Evolutionary conservation across 768 basidiomycete genomes (phyloP), one percentile per base, ranked within the genome.

Genomic region (Trametes elegans): DNA sequence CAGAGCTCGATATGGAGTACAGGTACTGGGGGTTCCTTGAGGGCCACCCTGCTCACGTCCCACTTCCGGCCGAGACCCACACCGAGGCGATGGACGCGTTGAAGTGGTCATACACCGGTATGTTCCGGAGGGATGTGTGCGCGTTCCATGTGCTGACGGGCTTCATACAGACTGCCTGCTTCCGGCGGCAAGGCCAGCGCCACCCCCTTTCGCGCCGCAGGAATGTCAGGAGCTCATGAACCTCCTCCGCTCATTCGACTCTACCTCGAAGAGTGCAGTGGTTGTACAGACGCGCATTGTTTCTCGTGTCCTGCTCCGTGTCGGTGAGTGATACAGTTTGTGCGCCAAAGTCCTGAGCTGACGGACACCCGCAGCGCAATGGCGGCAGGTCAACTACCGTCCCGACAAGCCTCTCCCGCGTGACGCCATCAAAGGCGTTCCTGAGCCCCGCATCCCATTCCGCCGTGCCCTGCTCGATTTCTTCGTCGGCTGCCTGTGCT

Each of bases 21-120:
- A 76, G 86, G 50, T 93, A 90, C 64, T 93, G 91, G 91, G 73
- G 81, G 6, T 93, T 85, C 64, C 78, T 93, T 71, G 87, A 90
- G 67, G 71, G 79, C 29, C 89, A 92, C 61, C 90, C 90, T 0
- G 87, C 87, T 0, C 90, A 93, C 66, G 72, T 76, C 7, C 64
- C 76, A 0, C 73, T 92, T 24, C 79, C 85, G 7, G 62, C 70
- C 7, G 76, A 74, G 38, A 84, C 85, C 9, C 78, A 78, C 44
- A 69, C 73, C 0, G 90, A 93, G 60, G 90, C 90, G 1, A 75
- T 87, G 63, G 87, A 92, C 49, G 80, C 81, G 0, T 72, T 93
- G 59, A 87, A 81, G 21, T 93, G 91, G 90, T 82, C 86, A 8
- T 90, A 87, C 70, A 87, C 90, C 3, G 85, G 86, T 84, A 55